These are phyloP conservation scores for Yamadazyma songkhlaensis DNA, from an alignment of 1,139 yeast genomes.

Conservation along the genomic window DNA sequence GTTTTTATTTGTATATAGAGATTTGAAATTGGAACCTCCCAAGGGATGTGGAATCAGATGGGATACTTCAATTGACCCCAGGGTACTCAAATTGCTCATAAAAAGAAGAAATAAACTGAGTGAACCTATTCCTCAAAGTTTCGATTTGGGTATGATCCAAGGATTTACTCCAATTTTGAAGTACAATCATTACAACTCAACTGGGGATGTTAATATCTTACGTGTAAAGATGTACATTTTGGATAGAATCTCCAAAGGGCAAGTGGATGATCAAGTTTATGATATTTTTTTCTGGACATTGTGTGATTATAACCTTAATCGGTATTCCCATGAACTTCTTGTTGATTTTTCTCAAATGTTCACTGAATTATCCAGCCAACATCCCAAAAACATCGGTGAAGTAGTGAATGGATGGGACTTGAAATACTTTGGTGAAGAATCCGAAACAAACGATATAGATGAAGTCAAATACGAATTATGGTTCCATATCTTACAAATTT, in stretches of 20 bases:
- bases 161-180: slow-evolving; percentile 1
- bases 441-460: no score
- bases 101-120: not conserved
- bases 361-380: not conserved
- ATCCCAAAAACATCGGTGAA: slow-evolving; percentile 2
- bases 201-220: slow-evolving; percentile 7
- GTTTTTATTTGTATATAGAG: slow-evolving; percentile 4
- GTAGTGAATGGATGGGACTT: not conserved
- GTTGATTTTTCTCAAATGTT: slow-evolving; percentile 9
- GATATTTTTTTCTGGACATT: slow-evolving; percentile 13
- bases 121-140: not conserved
- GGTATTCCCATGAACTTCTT: slow-evolving; percentile 10
- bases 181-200: slow-evolving; percentile 5
- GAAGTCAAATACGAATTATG: not conserved
- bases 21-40: not conserved
- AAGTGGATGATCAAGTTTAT: not conserved
- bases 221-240: slow-evolving; percentile 8
- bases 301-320: slow-evolving; percentile 18
- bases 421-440: not conserved
- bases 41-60: no score
- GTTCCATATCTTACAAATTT: slow-evolving; percentile 3
- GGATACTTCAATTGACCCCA: not conserved
- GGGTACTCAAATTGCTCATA: not conserved
- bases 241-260: not conserved
- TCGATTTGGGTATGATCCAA: slow-evolving; percentile 2